A percentile compares a stretch with the other conserved stretches of the same genome.
These are phyloP conservation scores for Elongisporangium anandrum DNA, from an alignment of 352 stramenopile species.

Conservation along the genomic window DNA sequence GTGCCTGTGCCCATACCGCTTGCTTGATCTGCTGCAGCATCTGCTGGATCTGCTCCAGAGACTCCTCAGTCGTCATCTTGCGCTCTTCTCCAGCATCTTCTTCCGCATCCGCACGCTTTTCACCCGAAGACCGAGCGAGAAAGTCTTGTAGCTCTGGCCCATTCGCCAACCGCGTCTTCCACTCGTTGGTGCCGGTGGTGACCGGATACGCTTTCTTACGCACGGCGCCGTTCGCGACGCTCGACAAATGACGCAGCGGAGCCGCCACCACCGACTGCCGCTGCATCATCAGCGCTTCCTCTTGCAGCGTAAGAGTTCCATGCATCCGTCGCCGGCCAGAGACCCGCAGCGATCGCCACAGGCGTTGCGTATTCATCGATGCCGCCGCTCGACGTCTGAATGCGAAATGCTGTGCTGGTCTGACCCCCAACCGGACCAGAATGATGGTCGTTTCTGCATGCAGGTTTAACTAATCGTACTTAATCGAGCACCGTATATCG, in stretches of 20 bases:
- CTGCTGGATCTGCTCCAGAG: slow-evolving; percentile 31
- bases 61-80: slow-evolving; percentile 10
- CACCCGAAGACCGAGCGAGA: slow-evolving; percentile 6
- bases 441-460: neutral
- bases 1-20: slow-evolving; percentile 8
- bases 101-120: neutral
- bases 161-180: slow-evolving; percentile 24
- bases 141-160: slow-evolving; percentile 36
- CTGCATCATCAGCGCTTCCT: neutral
- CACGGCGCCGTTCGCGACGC: neutral
- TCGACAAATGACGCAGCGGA: neutral
- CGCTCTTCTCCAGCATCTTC: neutral
- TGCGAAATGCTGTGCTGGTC: neutral
- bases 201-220: neutral
- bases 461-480: neutral
- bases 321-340: neutral
- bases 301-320: neutral
- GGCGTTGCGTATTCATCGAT: neutral
- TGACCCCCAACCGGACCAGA: neutral
- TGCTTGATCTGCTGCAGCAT: slow-evolving; percentile 33
- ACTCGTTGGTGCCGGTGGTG: slow-evolving; percentile 10
- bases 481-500: neutral
- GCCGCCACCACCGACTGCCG: slow-evolving; percentile 10
- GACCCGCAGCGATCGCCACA: neutral
- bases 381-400: neutral